Evolutionary conservation across 352 stramenopile species (phyloP), one percentile per base, ranked within the genome.

Genomic region (Plasmopara muralis): DNA sequence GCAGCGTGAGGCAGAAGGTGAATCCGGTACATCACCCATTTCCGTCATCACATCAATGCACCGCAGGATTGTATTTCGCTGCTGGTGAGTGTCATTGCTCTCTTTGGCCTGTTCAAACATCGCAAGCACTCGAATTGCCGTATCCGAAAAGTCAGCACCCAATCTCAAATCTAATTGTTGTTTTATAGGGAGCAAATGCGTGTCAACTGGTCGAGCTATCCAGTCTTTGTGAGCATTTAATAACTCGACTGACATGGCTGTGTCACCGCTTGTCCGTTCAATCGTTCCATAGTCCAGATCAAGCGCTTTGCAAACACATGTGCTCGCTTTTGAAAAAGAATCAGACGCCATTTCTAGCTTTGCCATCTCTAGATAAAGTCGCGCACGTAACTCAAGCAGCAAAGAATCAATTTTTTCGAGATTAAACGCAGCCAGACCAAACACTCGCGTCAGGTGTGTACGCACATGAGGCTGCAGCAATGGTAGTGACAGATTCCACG

Each of bases 291-390:
- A 92, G 53, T 94, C 86, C 20, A 90, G 50, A 20, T 43, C 49
- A 3, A 91, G 53, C 16, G 76, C 82, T 50, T 88, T 80, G 10
- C 54, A 74, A 0, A 85, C 65, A 31, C 85, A 83, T 4, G 57
- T 45, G 20, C 74, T 70, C 0, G 88, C 87, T 43, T 96, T 95
- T n/a, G 60, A 68, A 7, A 96, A 55, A 50, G 94, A 96, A 43
- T 96, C 83, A 2, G 71, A 77, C 1, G 56, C 59, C n/a, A 94
- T 54, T 38, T 97, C 85, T n/a, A 93, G 70, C 50, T 93, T 94
- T 4, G 74, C 70, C 0, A 93, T 62, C 65, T 97, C 88, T 14
- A 95, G 52, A 47, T 93, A 73, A 8, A 96, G 51, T 18, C 90
- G 72, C 8, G 84, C 80, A 18, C 87, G 83, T 6, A 96, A 68